Conservation (phyloP, 345 rosid species). For the Syzygium aromaticum region DNA sequence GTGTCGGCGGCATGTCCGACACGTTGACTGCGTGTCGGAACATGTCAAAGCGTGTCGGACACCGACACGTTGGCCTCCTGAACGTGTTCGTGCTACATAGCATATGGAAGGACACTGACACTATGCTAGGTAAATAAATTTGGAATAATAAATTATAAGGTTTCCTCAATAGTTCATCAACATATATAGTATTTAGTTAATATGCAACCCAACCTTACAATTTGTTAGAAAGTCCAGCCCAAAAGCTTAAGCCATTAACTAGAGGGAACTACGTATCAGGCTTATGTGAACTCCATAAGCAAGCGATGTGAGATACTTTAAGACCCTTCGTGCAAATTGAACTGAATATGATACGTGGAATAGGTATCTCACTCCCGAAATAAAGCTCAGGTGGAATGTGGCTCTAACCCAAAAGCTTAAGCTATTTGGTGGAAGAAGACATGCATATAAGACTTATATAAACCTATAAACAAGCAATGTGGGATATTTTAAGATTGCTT, state of each 20-base stretch:
- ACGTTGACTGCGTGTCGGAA: too few species aligned
- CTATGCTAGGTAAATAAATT: background rate
- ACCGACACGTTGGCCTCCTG: too few species aligned
- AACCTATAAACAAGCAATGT: background rate
- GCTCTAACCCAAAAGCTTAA: background rate
- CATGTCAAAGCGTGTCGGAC: too few species aligned
- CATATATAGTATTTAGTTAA: background rate
- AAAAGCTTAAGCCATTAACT: background rate
- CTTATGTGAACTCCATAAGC: background rate
- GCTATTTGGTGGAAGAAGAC: background rate
- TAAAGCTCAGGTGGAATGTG: background rate
- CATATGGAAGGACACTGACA: background rate
- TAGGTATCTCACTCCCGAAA: background rate
- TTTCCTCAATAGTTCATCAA: background rate
- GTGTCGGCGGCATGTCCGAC: too few species aligned
- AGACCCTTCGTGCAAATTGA: background rate
- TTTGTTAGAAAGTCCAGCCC: background rate
- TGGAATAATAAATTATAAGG: background rate
- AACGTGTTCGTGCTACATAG: too few species aligned
- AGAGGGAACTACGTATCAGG: background rate
- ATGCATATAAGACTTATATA: background rate
- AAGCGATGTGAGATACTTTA: background rate
- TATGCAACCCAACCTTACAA: background rate
- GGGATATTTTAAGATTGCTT: background rate
- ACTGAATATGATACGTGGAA: background rate